Percentiles rank a stretch among this genome's conserved stretches.
Conservation (phyloP, 257 asterid genomes). For the Anisodus acutangulus region DNA sequence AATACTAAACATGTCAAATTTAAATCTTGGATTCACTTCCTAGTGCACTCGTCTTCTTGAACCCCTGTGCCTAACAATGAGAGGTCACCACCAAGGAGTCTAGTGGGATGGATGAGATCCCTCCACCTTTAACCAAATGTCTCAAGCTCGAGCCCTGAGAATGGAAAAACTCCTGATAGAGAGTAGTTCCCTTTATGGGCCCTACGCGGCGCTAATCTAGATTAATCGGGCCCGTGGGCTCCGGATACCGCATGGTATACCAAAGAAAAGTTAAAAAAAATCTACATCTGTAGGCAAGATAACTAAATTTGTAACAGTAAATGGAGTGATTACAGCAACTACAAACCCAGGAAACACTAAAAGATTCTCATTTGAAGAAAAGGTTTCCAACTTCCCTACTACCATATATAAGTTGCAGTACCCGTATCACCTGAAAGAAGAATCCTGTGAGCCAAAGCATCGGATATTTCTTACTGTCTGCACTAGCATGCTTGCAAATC, state of each 20-base stretch:
- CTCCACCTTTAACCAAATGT: not conserved
- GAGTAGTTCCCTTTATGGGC: not conserved
- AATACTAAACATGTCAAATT: not conserved
- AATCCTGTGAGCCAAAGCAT: not conserved
- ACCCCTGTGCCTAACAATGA: slow-evolving; percentile 20
- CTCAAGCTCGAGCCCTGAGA: not conserved
- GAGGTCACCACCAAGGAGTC: not conserved
- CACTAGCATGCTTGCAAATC: not conserved
- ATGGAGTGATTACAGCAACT: not conserved
- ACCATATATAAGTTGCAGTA: not conserved
- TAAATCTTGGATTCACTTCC: not conserved
- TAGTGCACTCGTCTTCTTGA: not conserved
- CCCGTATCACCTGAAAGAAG: not conserved
- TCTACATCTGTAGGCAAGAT: not conserved
- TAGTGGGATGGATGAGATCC: not conserved
- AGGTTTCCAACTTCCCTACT: not conserved
- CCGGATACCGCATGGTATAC: not conserved
- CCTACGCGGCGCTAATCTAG: not conserved
- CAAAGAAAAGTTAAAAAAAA: not conserved
- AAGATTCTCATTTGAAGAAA: not conserved
- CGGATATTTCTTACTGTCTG: not conserved
- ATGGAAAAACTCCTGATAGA: not conserved
- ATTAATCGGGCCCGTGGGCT: not conserved
- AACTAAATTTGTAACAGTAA: not conserved
- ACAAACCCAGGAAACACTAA: not conserved